Base-by-base conservation (phyloP, 768 basidiomycete species). In the Mycena polygramma region DNA sequence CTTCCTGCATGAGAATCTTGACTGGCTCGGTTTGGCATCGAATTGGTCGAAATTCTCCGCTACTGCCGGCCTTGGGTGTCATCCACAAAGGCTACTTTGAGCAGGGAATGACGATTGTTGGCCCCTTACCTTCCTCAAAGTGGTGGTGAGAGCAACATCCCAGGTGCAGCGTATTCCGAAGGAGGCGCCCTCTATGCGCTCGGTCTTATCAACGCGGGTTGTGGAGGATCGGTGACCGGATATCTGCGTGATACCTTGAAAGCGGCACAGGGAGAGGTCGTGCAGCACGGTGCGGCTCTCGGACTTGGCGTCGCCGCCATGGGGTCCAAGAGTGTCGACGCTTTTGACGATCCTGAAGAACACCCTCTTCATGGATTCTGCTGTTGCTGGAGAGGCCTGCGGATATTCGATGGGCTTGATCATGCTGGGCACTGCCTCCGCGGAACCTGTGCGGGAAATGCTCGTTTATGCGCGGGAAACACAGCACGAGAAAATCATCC, bases 1-100 rank as follows among this genome's bases (percentile, higher is more conserved):
- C 30, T 99, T 99, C 83, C 85, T 99, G 22, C 91, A 96, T 15
- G 95, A 98, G 61, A 99, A 99, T 79, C 88, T 99, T 41, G 97
- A 98, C 78, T 99, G 97, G 96, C 89, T 99, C 6, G 94, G 90
- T 13, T 88, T 95, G 62, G 98, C 98, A 4, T 92, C 92, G 35
- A 99, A 99, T 79, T 99, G 98, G 98, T 94, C 96, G 36, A 99
- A 99, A 77, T 99, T 99, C 83, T 95, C 96, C 5, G 95, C 98
- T 8, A 98, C 98, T 15, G 96, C 98, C 22, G 96, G 94, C 11
- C 89, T n/a, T 99, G 26, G 98, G 98, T 71, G 94, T 99, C 65
- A 98, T 99, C 72, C 96, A 99, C 84, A 97, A 97, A 77, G 98
- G 98, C 51, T 96, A 96, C 79, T 94, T 95, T 75, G 91, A 96